phyloP scores from a whole-genome alignment of 2,329 filamentous ascomycete species.

The Truncatella angustata region DNA sequence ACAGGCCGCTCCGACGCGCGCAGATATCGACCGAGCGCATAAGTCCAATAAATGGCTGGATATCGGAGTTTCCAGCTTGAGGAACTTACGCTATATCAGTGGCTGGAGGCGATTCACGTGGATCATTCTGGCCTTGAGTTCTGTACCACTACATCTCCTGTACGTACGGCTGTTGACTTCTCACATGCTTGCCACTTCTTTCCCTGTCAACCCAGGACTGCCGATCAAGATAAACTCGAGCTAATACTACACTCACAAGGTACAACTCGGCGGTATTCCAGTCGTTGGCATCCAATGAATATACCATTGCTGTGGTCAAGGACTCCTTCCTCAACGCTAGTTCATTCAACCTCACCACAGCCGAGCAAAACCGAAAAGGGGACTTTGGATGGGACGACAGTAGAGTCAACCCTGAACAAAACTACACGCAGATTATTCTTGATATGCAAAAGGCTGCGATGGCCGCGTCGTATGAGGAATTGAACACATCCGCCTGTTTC shows the following conservation, averaged over 20 bases:
- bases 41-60: constrained; percentile 12
- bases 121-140: constrained; percentile 14
- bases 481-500: constrained; percentile 16
- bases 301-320: constrained; percentile 16
- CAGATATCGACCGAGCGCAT: constrained; percentile 25
- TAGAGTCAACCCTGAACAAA: constrained; percentile 9
- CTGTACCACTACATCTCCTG: constrained; percentile 16
- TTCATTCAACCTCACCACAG: constrained; percentile 11
- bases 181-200: too few relatives aligned
- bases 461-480: constrained; percentile 9
- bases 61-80: constrained; percentile 15
- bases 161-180: constrained; percentile 8
- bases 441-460: constrained; percentile 15
- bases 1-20: constrained; percentile 30
- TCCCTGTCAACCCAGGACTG: too few relatives aligned
- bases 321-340: constrained; percentile 13
- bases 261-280: constrained; percentile 18
- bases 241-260: not conserved
- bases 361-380: constrained; percentile 14
- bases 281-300: constrained; percentile 18
- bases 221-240: not conserved
- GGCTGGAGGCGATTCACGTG: constrained; percentile 11
- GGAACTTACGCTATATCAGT: constrained; percentile 14
- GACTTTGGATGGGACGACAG: constrained; percentile 15
- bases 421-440: constrained; percentile 12